phyloP scores from a whole-genome alignment of 352 stramenopile genomes.

The Pelagophyceae sp. region DNA sequence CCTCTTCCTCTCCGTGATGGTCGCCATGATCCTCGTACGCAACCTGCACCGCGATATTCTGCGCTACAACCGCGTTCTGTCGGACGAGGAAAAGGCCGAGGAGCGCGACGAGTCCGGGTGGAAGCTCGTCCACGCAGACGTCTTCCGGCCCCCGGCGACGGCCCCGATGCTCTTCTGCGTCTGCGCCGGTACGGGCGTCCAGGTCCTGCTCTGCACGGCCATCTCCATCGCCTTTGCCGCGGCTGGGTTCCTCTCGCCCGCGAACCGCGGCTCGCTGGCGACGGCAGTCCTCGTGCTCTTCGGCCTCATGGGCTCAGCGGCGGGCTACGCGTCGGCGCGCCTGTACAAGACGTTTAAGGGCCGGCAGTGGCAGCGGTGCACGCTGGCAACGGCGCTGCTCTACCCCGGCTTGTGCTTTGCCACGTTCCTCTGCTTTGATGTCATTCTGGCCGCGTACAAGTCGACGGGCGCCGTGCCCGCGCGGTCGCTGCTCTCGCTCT shows the following conservation, averaged over 20 bases:
- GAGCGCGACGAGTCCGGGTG: slow-evolving; percentile 86
- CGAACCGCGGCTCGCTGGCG: slow-evolving; percentile 86
- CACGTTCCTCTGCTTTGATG: slow-evolving; percentile 91
- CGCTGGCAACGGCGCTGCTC: slow-evolving; percentile 80
- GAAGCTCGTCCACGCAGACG: slow-evolving; percentile 99
- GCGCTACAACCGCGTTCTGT: slow-evolving; percentile 85
- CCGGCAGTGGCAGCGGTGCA: slow-evolving; percentile 74
- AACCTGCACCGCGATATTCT: slow-evolving; percentile 96
- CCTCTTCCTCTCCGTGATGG: slow-evolving; percentile 94
- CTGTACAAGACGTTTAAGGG: slow-evolving; percentile 97
- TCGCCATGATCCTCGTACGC: slow-evolving; percentile 96
- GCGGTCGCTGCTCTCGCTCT: slow-evolving; percentile 87
- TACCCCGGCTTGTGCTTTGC: slow-evolving; percentile 56
- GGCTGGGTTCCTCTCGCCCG: slow-evolving; percentile 79
- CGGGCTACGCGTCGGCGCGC: slow-evolving; percentile 84
- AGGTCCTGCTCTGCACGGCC: slow-evolving; percentile 80
- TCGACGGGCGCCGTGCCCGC: slow-evolving; percentile 88
- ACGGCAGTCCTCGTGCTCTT: slow-evolving; percentile 94
- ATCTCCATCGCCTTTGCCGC: slow-evolving; percentile 83
- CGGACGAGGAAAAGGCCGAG: slow-evolving; percentile 89
- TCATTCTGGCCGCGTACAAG: slow-evolving; percentile 83
- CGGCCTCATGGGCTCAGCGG: slow-evolving; percentile 81
- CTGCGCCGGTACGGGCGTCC: slow-evolving; percentile 50
- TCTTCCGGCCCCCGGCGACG: slow-evolving; percentile 89
- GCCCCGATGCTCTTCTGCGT: slow-evolving; percentile 90